A percentile compares a stretch with the other conserved stretches of the same genome.
phyloP scores from a whole-genome alignment of 1,284 basidiomycete genomes.

The Vanrija sp. region DNA sequence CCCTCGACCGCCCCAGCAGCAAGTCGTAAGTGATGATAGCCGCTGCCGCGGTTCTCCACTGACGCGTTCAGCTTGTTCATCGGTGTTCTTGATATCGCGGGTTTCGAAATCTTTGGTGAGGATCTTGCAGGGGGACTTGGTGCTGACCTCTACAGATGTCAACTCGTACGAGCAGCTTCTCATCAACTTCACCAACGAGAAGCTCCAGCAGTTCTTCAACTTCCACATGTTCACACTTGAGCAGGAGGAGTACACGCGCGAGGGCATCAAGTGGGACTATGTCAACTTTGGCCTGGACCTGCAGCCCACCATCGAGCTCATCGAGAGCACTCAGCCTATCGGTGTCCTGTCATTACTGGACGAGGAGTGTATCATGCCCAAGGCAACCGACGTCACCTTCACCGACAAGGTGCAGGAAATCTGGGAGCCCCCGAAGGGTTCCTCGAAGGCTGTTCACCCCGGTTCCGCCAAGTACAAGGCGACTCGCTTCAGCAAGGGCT shows the following conservation, averaged over 20 bases:
- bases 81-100: slow-evolving; percentile 97
- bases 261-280: slow-evolving; percentile 97
- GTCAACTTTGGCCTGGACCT: slow-evolving; percentile 97
- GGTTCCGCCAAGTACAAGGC: slow-evolving; percentile 80
- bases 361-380: slow-evolving; percentile 99
- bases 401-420: slow-evolving; percentile 70
- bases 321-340: slow-evolving; percentile 69
- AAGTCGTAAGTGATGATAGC: slow-evolving; percentile 57
- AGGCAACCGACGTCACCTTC: slow-evolving; percentile 91
- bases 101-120: slow-evolving; percentile 80
- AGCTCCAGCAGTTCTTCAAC: slow-evolving; percentile 93
- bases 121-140: not conserved
- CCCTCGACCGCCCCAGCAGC: slow-evolving; percentile 83
- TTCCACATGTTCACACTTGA: slow-evolving; percentile 99
- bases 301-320: slow-evolving; percentile 97
- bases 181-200: slow-evolving; percentile 99
- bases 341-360: slow-evolving; percentile 92
- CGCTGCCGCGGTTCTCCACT: not conserved
- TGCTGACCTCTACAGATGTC: slow-evolving; percentile 21
- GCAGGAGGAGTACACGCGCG: slow-evolving; percentile 96
- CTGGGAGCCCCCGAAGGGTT: slow-evolving; percentile 41
- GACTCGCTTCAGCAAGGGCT: slow-evolving; percentile 86
- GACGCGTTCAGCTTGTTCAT: slow-evolving; percentile 66
- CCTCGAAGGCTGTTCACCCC: slow-evolving; percentile 52
- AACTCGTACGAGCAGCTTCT: slow-evolving; percentile 96